Conservation (phyloP, 495 filamentous ascomycete species). For the Achaetomiella virescens region DNA sequence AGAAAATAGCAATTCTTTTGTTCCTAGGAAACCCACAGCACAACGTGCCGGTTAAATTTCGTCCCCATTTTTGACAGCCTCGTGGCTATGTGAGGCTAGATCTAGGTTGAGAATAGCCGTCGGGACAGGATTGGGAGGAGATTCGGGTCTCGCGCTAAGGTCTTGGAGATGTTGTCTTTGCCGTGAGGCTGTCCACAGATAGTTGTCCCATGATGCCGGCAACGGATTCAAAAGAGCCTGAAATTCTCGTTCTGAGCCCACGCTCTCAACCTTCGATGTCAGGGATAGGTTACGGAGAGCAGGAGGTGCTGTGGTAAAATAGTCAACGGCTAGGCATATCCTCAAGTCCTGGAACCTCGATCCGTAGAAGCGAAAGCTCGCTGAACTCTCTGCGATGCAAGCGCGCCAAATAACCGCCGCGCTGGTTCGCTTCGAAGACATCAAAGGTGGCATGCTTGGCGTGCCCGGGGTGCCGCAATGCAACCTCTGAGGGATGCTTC, state of each 20-base stretch:
- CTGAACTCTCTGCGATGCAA: too few species aligned
- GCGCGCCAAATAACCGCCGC: too few species aligned
- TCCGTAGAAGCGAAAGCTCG: too few species aligned
- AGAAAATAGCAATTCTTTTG: not conserved
- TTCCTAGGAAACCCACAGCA: not conserved
- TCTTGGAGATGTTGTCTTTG: not conserved
- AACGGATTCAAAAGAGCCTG: too few species aligned
- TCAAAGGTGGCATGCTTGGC: not conserved
- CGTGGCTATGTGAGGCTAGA: constrained; percentile 10
- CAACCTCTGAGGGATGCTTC: not conserved
- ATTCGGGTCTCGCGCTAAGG: not conserved
- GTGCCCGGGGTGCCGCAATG: not conserved
- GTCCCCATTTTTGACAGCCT: constrained; percentile 9
- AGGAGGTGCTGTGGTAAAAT: too few species aligned
- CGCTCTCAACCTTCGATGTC: too few species aligned
- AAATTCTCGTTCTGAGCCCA: too few species aligned
- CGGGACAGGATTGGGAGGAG: not conserved
- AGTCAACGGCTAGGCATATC: too few species aligned
- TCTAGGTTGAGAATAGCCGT: constrained; percentile 10
- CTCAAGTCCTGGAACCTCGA: too few species aligned
- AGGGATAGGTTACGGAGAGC: too few species aligned
- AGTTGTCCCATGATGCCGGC: too few species aligned
- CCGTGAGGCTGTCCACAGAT: too few species aligned
- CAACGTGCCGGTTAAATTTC: constrained; percentile 12
- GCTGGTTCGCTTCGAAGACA: not conserved